A percentile compares a stretch with the other conserved stretches of the same genome.
Evolutionary conservation across 129 eudicot species (phyloP).

Genomic region (Helianthus tuberosus): DNA sequence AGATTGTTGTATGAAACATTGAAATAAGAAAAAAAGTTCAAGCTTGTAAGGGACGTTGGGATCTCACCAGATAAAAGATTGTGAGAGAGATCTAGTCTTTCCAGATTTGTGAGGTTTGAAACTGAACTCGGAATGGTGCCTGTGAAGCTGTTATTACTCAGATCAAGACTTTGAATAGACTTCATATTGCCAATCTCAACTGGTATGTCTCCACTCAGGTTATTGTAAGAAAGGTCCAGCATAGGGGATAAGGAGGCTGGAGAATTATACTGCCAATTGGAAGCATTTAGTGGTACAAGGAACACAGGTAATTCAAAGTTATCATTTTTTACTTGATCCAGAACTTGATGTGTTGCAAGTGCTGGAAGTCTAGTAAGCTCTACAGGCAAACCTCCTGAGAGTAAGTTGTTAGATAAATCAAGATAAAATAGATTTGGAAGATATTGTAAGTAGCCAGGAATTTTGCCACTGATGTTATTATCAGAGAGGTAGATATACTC

Average conservation of each 20-base stretch:
- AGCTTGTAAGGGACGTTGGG: not conserved
- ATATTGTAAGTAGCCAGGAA: not conserved
- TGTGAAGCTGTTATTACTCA: not conserved
- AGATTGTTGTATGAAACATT: not conserved
- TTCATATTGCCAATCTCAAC: not conserved
- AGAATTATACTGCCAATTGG: too few species aligned
- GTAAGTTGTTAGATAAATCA: too few species aligned
- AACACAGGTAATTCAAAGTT: too few species aligned
- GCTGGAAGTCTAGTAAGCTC: too few species aligned
- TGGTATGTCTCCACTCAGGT: not conserved
- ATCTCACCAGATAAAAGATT: not conserved
- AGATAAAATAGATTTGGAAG: not conserved
- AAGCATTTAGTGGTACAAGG: too few species aligned
- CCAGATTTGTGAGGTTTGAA: not conserved
- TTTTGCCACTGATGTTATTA: conserved; percentile 8
- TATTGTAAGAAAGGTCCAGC: not conserved
- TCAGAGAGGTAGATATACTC: too few species aligned
- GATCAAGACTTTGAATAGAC: not conserved
- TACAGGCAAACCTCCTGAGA: too few species aligned
- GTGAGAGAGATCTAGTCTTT: not conserved
- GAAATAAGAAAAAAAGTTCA: not conserved
- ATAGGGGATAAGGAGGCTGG: too few species aligned
- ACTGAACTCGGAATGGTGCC: not conserved
- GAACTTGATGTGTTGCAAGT: too few species aligned
- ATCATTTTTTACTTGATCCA: too few species aligned